A percentile compares a stretch with the other conserved stretches of the same genome.
Evolutionary conservation across 2,329 filamentous ascomycete species (phyloP).

Genomic region (Nemania diffusa): DNA sequence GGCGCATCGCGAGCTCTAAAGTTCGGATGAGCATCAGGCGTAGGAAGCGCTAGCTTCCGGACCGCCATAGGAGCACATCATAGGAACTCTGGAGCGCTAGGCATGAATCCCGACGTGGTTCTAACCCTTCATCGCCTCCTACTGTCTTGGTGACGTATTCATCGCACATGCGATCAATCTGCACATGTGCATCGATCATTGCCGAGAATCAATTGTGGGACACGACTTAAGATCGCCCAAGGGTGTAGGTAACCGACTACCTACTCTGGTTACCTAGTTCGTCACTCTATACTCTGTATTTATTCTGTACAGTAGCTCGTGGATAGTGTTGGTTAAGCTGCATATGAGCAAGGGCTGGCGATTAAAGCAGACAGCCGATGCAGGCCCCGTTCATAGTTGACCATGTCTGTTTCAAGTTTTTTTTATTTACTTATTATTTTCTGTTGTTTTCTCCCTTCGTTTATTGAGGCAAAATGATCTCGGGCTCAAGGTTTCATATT

Average conservation of each 20-base stretch:
- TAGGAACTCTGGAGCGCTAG: slow-evolving; percentile 33
- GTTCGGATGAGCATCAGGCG: slow-evolving; percentile 38
- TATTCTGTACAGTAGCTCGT: slow-evolving; percentile 6
- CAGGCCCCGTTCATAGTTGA: slow-evolving; percentile 26
- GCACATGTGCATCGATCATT: slow-evolving; percentile 17
- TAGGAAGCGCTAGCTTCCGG: slow-evolving; percentile 41
- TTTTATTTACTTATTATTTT: slow-evolving; percentile 9
- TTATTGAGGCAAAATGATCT: slow-evolving; percentile 37
- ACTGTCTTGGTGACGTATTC: slow-evolving; percentile 32
- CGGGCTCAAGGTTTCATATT: slow-evolving; percentile 35
- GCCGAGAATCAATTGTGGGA: slow-evolving; percentile 19
- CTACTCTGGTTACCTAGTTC: slow-evolving; percentile 18
- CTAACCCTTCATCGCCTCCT: slow-evolving; percentile 38
- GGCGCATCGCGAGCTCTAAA: slow-evolving; percentile 35
- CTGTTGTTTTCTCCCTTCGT: slow-evolving; percentile 11
- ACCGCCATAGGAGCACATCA: slow-evolving; percentile 35
- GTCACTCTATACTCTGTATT: slow-evolving; percentile 21
- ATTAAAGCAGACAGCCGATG: slow-evolving; percentile 29
- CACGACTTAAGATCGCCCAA: slow-evolving; percentile 24
- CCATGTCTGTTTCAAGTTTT: slow-evolving; percentile 33
- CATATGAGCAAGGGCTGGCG: slow-evolving; percentile 24
- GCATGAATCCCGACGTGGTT: slow-evolving; percentile 34
- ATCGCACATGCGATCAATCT: slow-evolving; percentile 12
- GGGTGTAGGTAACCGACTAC: slow-evolving; percentile 21
- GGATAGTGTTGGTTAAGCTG: slow-evolving; percentile 9